Conservation (phyloP, 495 filamentous ascomycete genomes). For the Chaetomium fimeti region DNA sequence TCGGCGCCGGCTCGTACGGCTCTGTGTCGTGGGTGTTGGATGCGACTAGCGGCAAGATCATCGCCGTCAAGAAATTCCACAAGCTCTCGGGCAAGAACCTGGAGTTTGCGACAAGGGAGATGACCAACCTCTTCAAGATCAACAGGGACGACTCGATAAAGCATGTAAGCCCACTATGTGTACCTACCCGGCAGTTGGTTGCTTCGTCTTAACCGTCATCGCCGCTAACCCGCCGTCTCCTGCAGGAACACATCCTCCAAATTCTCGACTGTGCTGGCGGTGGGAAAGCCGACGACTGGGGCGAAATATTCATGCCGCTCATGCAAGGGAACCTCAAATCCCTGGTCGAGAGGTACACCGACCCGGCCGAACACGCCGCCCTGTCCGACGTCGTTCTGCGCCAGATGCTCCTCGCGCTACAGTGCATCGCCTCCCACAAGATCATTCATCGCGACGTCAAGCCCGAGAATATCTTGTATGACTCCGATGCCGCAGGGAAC, state of each 20-base stretch:
- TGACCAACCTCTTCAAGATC: conserved; percentile 32
- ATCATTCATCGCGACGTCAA: conserved; percentile 80
- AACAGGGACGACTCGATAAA: conserved; percentile 27
- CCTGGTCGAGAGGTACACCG: conserved; percentile 14
- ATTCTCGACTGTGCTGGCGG: conserved; percentile 29
- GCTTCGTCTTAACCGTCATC: not conserved
- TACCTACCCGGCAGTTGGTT: not conserved
- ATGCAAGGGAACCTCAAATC: conserved; percentile 32
- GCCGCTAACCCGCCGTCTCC: not conserved
- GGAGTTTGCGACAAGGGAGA: conserved; percentile 34
- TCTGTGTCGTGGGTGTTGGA: conserved; percentile 34
- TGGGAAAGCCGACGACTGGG: conserved; percentile 18
- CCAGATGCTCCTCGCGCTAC: conserved; percentile 39
- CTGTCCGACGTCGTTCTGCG: conserved; percentile 29
- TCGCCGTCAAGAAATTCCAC: conserved; percentile 41
- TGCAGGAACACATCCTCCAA: conserved; percentile 36
- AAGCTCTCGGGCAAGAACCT: conserved; percentile 34
- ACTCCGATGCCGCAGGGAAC: conserved; percentile 13
- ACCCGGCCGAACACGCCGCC: not conserved
- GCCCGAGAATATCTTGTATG: conserved; percentile 69
- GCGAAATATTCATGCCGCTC: conserved; percentile 42
- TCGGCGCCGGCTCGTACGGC: conserved; percentile 37
- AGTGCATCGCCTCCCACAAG: conserved; percentile 44
- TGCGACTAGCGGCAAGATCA: conserved; percentile 26
- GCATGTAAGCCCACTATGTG: conserved; percentile 28